Percentiles rank a stretch among this genome's conserved stretches.
Conservation (phyloP, 2,329 filamentous ascomycete genomes). For the Xylariaceae sp. region DNA sequence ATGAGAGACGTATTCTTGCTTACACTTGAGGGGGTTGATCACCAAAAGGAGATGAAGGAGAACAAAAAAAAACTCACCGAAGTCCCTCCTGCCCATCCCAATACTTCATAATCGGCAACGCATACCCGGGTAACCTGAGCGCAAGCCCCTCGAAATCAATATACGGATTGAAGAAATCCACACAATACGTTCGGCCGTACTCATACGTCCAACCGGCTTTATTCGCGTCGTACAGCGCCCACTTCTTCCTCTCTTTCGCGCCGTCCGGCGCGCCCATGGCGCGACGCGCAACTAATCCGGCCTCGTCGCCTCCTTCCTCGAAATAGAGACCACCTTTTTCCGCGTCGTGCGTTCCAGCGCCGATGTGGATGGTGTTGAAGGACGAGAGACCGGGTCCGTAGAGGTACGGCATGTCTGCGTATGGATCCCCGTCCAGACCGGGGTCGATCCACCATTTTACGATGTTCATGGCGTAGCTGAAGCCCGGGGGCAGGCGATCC, state of each 20-base stretch:
- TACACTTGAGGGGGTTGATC: too few species aligned
- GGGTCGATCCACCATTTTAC: slow-evolving; percentile 91
- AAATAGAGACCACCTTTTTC: slow-evolving; percentile 51
- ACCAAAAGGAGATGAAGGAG: slow-evolving; percentile 22
- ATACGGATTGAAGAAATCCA: slow-evolving; percentile 85
- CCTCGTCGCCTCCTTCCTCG: slow-evolving; percentile 60
- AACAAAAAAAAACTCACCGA: slow-evolving; percentile 49
- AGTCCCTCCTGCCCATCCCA: slow-evolving; percentile 70
- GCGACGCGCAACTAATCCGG: slow-evolving; percentile 43
- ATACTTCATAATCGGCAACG: slow-evolving; percentile 67
- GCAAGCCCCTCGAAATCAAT: slow-evolving; percentile 75
- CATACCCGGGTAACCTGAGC: slow-evolving; percentile 66
- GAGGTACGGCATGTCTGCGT: slow-evolving; percentile 78
- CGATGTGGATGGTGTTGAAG: slow-evolving; percentile 72
- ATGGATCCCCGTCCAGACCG: slow-evolving; percentile 81
- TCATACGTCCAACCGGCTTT: slow-evolving; percentile 52
- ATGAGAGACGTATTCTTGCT: slow-evolving; percentile 23
- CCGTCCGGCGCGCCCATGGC: slow-evolving; percentile 47
- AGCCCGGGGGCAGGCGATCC: slow-evolving; percentile 78
- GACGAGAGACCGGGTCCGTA: slow-evolving; percentile 77
- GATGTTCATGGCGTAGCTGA: slow-evolving; percentile 75
- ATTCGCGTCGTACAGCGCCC: slow-evolving; percentile 46
- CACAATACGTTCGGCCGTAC: slow-evolving; percentile 46
- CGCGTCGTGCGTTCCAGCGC: slow-evolving; percentile 45
- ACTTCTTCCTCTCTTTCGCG: slow-evolving; percentile 52